Evolutionary conservation across 1,284 basidiomycete genomes (phyloP).

Genomic region (Pseudozyma sp.): DNA sequence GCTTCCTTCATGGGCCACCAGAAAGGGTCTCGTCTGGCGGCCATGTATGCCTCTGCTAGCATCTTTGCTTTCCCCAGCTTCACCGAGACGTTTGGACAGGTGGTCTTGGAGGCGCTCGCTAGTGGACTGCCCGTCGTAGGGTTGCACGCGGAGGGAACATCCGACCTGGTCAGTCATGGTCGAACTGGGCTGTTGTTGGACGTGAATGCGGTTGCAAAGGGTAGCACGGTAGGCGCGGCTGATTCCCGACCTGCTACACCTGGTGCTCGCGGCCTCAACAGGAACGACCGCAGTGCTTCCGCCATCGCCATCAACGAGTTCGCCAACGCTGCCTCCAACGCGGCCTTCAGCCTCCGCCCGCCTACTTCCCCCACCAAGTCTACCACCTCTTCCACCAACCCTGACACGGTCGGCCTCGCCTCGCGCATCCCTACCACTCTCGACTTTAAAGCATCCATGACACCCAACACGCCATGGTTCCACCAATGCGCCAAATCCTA

Average conservation of each 20-base stretch:
- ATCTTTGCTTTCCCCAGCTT: constrained; percentile 74
- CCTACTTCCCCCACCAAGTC: constrained; percentile 4
- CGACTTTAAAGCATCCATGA: constrained; percentile 67
- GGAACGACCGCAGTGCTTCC: not conserved
- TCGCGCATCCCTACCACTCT: constrained; percentile 49
- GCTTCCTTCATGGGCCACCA: constrained; percentile 73
- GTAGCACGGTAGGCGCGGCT: constrained; percentile 6
- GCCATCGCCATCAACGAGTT: constrained; percentile 39
- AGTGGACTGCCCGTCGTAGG: constrained; percentile 74
- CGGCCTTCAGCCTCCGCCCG: constrained; percentile 20
- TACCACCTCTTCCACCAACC: not conserved
- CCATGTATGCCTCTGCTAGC: constrained; percentile 73
- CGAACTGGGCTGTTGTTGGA: constrained; percentile 71
- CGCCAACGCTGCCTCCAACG: constrained; percentile 27
- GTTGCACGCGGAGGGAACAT: constrained; percentile 74
- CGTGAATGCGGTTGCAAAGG: constrained; percentile 48
- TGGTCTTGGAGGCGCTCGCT: constrained; percentile 74
- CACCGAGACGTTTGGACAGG: constrained; percentile 74
- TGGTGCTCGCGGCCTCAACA: constrained; percentile 4
- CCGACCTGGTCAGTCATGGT: constrained; percentile 72
- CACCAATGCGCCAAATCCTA: constrained; percentile 69
- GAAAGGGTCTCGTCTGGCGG: constrained; percentile 66
- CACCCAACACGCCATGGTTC: constrained; percentile 67
- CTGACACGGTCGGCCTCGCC: constrained; percentile 29
- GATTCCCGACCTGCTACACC: constrained; percentile 21